Evolutionary conservation across 768 basidiomycete genomes (phyloP), one percentile per base, ranked within the genome.

Genomic region (Zangia roseola): DNA sequence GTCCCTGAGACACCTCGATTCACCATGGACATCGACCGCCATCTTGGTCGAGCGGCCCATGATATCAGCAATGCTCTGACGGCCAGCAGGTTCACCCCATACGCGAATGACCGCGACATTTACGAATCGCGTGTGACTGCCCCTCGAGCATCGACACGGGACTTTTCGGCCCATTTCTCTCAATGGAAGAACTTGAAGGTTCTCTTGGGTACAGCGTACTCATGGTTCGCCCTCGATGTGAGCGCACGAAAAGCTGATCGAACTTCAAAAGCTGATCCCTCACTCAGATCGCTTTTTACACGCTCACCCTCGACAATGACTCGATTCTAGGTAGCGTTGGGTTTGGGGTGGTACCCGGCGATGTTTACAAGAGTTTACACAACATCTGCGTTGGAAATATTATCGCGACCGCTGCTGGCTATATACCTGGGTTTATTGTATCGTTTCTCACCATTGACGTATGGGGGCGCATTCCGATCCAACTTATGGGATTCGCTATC

Each of bases 1-100:
- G 88, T 93, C 63, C 88, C 90, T 16, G 90, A 93, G 66, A 92
- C 90, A 2, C 91, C 91, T 17, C 88, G 91, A 87, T 26, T 26
- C 26, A 26, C 26, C 26, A 26, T 26, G 26, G 7, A 26, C 10
- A 26, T 26, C 26, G 26, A 90, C 67, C 73, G 72, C 20, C 89
- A 91, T 62, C 71, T 94, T 49, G 69, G 76, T 47, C 85, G 86
- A 60, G 91, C 89, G 7, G 53, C 80, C 1, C 68, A 75, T 37
- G 91, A 92, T 58, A 86, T 91, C 55, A 75, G 81, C 49, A 75
- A 76, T 39, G 87, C 89, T 37, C 59, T 91, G 37, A 67, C 71
- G n/a, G 71, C 69, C 17, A 76, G 76, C 17, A 68, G 62, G 4
- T 72, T 62, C 59, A 61, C 65, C 24, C 69, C 89, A 49, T 63